Conservation (phyloP, 2,329 filamentous ascomycete species). For the Aspergillus sp. region DNA sequence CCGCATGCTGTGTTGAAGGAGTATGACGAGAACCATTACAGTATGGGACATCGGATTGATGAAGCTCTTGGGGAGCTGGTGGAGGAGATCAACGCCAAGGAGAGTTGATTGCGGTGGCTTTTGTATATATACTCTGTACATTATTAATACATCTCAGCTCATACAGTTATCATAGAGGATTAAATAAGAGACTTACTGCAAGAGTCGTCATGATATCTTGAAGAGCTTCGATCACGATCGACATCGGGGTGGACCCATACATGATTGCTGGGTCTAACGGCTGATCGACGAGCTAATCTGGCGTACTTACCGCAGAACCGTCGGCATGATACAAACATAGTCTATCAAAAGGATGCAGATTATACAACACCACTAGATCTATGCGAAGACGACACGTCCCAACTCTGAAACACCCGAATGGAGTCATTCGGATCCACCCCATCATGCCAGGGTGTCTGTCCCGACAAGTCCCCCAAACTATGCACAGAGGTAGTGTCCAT, state of each 20-base stretch:
- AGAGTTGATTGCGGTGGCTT: background rate
- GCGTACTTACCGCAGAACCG: too few relatives aligned
- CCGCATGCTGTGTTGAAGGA: constrained; percentile 33
- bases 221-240: too few relatives aligned
- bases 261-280: too few relatives aligned
- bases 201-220: too few relatives aligned
- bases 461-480: background rate
- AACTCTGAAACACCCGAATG: constrained; percentile 3
- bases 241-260: too few relatives aligned
- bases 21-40: constrained; percentile 28
- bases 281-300: too few relatives aligned
- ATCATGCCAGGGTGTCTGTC: background rate
- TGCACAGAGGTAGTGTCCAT: background rate
- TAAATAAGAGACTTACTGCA: too few relatives aligned
- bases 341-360: too few relatives aligned
- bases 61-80: background rate
- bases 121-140: too few relatives aligned
- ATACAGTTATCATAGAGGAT: too few relatives aligned
- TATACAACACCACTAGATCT: background rate
- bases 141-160: too few relatives aligned
- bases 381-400: constrained; percentile 1
- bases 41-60: background rate
- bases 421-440: background rate
- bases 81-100: background rate
- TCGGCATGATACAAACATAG: too few relatives aligned